Evolutionary conservation across 2,329 filamentous ascomycete genomes (phyloP).

Genomic region (Monilinia vaccinii-corymbosi): DNA sequence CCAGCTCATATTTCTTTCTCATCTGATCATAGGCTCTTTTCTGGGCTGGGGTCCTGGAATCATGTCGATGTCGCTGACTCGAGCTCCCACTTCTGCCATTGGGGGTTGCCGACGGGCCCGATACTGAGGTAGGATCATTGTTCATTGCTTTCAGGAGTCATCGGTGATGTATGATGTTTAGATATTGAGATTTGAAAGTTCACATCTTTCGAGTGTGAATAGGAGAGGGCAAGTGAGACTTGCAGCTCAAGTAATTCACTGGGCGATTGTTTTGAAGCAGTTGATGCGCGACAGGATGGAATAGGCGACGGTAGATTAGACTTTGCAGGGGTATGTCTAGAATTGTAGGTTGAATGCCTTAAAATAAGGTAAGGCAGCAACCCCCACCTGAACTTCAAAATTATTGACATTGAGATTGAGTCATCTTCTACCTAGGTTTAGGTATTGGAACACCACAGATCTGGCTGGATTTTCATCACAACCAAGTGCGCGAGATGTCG

Average conservation of each 20-base stretch:
- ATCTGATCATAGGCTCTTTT: slow-evolving; percentile 33
- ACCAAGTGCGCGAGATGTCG: slow-evolving; percentile 33
- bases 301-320: neutral
- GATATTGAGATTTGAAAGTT: slow-evolving; percentile 9
- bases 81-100: neutral
- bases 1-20: slow-evolving; percentile 47
- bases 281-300: neutral
- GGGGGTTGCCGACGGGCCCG: slow-evolving; percentile 20
- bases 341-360: neutral
- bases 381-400: slow-evolving; percentile 9
- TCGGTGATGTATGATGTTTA: slow-evolving; percentile 17
- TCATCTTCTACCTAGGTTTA: slow-evolving; percentile 4
- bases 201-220: slow-evolving; percentile 17
- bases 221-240: neutral
- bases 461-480: neutral
- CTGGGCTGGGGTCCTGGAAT: slow-evolving; percentile 17
- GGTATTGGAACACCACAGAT: neutral
- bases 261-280: neutral
- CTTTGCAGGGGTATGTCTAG: neutral
- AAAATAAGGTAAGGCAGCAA: neutral
- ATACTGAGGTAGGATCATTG: slow-evolving; percentile 38
- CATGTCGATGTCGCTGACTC: slow-evolving; percentile 3
- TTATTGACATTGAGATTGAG: slow-evolving; percentile 7
- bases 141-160: slow-evolving; percentile 38
- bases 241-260: neutral